Conservation (phyloP, 2,329 filamentous ascomycete species). For the Ploettnerulaceae sp. region DNA sequence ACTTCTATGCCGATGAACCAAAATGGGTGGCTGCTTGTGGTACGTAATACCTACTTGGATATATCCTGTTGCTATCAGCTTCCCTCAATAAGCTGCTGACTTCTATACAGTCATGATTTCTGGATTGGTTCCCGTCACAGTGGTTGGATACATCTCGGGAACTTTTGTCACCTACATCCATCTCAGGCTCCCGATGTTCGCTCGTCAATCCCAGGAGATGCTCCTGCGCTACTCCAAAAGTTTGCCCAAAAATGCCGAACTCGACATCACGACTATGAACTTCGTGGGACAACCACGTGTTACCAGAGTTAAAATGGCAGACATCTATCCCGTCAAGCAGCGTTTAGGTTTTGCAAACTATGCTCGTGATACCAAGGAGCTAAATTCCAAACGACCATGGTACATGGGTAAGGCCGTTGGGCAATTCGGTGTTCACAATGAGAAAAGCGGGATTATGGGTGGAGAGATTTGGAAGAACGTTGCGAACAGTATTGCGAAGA, state of each 20-base stretch:
- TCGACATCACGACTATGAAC: slow-evolving; percentile 40
- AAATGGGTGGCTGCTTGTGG: slow-evolving; percentile 27
- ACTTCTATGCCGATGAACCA: slow-evolving; percentile 27
- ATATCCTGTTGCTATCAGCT: too few relatives aligned
- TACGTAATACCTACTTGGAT: too few relatives aligned
- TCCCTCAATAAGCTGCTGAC: slow-evolving; percentile 4
- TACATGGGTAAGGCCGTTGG: slow-evolving; percentile 28
- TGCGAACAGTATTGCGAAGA: slow-evolving; percentile 20
- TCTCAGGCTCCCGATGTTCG: slow-evolving; percentile 61
- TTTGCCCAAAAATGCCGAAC: slow-evolving; percentile 39
- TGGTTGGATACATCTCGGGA: slow-evolving; percentile 58
- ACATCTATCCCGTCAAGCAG: slow-evolving; percentile 26
- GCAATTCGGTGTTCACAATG: slow-evolving; percentile 30
- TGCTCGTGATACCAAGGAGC: slow-evolving; percentile 24
- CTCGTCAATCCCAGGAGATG: slow-evolving; percentile 53
- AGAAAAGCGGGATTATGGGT: slow-evolving; percentile 20
- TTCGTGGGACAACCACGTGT: slow-evolving; percentile 37
- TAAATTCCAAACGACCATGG: slow-evolving; percentile 27
- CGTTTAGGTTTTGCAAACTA: slow-evolving; percentile 33
- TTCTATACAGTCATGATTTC: slow-evolving; percentile 47
- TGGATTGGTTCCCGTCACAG: slow-evolving; percentile 59
- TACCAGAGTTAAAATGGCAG: slow-evolving; percentile 23
- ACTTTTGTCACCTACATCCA: slow-evolving; percentile 71
- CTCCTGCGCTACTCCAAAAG: slow-evolving; percentile 48
- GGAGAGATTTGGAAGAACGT: slow-evolving; percentile 31